These are phyloP conservation scores for Pichia sp. DNA, from an alignment of 1,139 yeast genomes.

Conservation along the genomic window DNA sequence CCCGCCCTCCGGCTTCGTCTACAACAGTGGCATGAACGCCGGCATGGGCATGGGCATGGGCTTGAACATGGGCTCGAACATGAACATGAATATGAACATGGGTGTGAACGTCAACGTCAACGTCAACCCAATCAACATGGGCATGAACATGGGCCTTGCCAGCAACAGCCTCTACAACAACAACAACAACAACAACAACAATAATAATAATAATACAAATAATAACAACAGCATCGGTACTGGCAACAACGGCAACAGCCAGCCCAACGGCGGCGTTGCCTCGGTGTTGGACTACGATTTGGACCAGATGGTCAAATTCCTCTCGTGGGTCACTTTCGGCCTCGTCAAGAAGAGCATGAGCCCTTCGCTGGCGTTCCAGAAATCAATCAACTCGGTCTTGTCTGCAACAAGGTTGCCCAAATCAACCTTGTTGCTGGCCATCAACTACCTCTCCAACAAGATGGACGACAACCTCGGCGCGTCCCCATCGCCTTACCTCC, in stretches of 20 bases:
- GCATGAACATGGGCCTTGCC: neutral
- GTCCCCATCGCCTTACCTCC: constrained; percentile 15
- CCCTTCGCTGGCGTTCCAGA: constrained; percentile 55
- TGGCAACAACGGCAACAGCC: neutral
- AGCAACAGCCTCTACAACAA: neutral
- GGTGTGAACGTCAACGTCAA: too few relatives aligned
- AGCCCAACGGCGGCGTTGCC: constrained; percentile 57
- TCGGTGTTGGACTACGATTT: constrained; percentile 76
- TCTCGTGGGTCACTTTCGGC: constrained; percentile 33
- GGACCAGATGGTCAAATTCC: constrained; percentile 70
- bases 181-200: neutral
- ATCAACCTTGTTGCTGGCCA: constrained; percentile 71
- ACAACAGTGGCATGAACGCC: too few relatives aligned
- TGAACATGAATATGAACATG: neutral
- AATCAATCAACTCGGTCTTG: constrained; percentile 63
- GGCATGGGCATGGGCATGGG: neutral
- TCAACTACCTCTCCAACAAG: constrained; percentile 63
- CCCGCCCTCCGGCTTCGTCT: too few relatives aligned
- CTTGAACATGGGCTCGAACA: neutral
- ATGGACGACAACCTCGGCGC: constrained; percentile 26
- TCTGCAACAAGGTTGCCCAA: constrained; percentile 88
- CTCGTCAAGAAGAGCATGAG: constrained; percentile 34
- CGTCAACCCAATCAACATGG: too few relatives aligned
- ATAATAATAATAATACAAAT: neutral
- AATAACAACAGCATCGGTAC: constrained; percentile 11